Percentiles rank a stretch among this genome's conserved stretches.
Conservation (phyloP, 139 green algal genomes). For the Pseudopediastrum boryanum region DNA sequence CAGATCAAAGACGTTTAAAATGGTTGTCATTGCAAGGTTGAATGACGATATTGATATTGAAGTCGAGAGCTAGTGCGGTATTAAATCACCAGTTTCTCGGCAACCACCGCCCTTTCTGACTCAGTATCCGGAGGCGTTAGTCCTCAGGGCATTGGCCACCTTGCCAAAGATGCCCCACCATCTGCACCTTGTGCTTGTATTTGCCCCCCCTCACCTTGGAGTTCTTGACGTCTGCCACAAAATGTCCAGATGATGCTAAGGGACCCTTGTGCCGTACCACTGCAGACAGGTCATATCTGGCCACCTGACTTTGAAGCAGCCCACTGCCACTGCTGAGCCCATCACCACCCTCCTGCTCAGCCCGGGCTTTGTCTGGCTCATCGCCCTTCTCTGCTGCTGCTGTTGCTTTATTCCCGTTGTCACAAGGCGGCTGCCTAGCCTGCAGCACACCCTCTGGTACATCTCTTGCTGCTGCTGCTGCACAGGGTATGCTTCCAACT, state of each 20-base stretch:
- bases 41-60: neutral
- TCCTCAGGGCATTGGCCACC: neutral
- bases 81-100: neutral
- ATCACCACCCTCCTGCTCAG: no score
- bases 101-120: neutral
- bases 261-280: constrained; percentile 45
- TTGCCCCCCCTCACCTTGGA: neutral
- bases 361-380: constrained; percentile 5
- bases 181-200: neutral
- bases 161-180: neutral
- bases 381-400: neutral
- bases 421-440: neutral
- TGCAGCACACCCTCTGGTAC: no score
- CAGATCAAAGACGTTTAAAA: no score
- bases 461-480: neutral
- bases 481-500: no score
- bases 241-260: constrained; percentile 44
- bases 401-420: neutral
- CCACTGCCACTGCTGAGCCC: no score
- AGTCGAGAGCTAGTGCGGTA: neutral
- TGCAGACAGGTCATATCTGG: constrained; percentile 34
- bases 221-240: constrained; percentile 42
- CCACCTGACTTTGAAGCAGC: constrained; percentile 17
- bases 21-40: neutral
- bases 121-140: neutral